phyloP scores from a whole-genome alignment of 2,329 filamentous ascomycete genomes.

The Calonectria pseudoreteaudii region DNA sequence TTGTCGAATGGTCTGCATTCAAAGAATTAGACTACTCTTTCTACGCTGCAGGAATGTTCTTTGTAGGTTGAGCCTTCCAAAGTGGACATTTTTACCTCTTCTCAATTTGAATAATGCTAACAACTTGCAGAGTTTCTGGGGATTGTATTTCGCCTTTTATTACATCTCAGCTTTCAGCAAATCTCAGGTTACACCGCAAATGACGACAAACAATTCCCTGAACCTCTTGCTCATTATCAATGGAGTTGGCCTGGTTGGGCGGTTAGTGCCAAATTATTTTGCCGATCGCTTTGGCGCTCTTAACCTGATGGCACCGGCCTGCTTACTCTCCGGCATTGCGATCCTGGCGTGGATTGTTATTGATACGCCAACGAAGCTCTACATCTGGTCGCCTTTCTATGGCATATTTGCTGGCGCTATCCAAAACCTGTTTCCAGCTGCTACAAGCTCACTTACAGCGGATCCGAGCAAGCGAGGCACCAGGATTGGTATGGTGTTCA shows the following conservation, averaged over 20 bases:
- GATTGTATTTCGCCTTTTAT: constrained; percentile 8
- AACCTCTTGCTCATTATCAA: constrained; percentile 13
- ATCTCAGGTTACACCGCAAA: not conserved
- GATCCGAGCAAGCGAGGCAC: constrained; percentile 4
- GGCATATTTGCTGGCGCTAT: constrained; percentile 11
- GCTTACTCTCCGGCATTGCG: not conserved
- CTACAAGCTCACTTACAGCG: not conserved
- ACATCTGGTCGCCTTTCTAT: constrained; percentile 5
- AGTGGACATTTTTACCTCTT: not conserved
- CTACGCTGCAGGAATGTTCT: constrained; percentile 3
- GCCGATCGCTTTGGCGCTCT: not conserved
- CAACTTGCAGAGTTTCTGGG: constrained; percentile 7
- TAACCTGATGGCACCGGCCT: not conserved
- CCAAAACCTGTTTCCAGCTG: constrained; percentile 12
- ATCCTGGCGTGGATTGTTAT: constrained; percentile 5
- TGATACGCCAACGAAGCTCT: constrained; percentile 1
- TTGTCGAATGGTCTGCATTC: constrained; percentile 16
- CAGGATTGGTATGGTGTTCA: constrained; percentile 10
- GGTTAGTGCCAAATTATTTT: constrained; percentile 1
- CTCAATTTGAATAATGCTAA: not conserved
- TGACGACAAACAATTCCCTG: not conserved
- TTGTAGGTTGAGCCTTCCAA: not conserved
- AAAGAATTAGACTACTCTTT: constrained; percentile 6
- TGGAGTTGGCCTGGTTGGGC: constrained; percentile 5
- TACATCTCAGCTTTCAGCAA: constrained; percentile 4